Percentiles rank a stretch among this genome's conserved stretches.
These are phyloP conservation scores for Lobosporangium transversale DNA, from an alignment of 192 early-diverging fungal species.

Conservation along the genomic window DNA sequence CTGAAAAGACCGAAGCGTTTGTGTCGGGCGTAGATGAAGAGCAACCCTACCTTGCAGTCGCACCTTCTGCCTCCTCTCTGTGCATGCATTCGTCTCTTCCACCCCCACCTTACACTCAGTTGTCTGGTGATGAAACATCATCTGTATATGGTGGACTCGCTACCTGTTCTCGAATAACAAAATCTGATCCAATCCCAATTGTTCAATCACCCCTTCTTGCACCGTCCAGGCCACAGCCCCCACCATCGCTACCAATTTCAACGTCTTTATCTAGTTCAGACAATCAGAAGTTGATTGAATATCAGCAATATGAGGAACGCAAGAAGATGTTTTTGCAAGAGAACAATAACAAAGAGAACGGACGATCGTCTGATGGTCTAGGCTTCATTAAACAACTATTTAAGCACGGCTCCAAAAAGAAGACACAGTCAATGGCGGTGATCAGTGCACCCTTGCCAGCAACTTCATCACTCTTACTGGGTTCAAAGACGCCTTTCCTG, in stretches of 20 bases:
- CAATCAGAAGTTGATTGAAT: slow-evolving; percentile 17
- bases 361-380: slow-evolving; percentile 4
- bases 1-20: slow-evolving; percentile 14
- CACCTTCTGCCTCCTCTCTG: slow-evolving; percentile 8
- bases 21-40: not conserved
- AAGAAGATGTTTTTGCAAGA: slow-evolving; percentile 25
- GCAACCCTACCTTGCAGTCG: slow-evolving; percentile 27
- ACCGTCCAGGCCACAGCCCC: not conserved
- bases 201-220: not conserved
- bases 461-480: not conserved
- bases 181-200: not conserved
- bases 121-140: slow-evolving; percentile 1
- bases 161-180: slow-evolving; percentile 3
- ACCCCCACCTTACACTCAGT: slow-evolving; percentile 42
- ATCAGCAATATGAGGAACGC: slow-evolving; percentile 32
- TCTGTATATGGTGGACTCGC: not conserved
- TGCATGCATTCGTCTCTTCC: slow-evolving; percentile 27
- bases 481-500: not conserved
- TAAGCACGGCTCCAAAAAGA: slow-evolving; percentile 21
- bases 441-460: slow-evolving; percentile 36
- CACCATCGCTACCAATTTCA: not conserved
- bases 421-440: not conserved
- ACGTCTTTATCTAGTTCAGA: not conserved
- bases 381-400: slow-evolving; percentile 31
- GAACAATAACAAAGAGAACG: slow-evolving; percentile 6